phyloP scores from a whole-genome alignment of 2,329 filamentous ascomycete genomes.

The Alternaria brassicae region DNA sequence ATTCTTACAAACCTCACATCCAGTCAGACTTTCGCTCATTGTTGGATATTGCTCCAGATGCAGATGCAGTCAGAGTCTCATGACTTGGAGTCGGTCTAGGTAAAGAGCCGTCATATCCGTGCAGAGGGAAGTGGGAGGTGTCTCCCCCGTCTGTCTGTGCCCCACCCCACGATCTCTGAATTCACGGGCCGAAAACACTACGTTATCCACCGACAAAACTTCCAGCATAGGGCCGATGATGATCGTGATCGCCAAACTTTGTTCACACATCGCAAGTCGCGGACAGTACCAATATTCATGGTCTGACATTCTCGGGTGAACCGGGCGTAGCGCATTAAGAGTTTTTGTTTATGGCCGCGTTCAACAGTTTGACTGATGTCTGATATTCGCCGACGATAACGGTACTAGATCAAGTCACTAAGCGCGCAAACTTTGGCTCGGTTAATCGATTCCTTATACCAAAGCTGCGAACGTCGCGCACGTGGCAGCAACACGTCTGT shows the following conservation, averaged over 20 bases:
- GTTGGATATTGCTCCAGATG: not conserved
- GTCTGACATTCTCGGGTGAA: not conserved
- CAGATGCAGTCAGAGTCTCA: constrained; percentile 7
- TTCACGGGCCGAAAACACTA: constrained; percentile 16
- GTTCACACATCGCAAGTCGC: constrained; percentile 23
- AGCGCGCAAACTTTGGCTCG: constrained; percentile 1
- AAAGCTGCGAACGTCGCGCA: constrained; percentile 6
- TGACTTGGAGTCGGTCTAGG: constrained; percentile 11
- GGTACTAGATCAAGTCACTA: not conserved
- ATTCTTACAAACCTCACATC: constrained; percentile 1
- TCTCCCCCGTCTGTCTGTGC: constrained; percentile 16
- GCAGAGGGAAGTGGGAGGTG: not conserved
- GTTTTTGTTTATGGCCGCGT: not conserved
- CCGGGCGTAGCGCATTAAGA: not conserved
- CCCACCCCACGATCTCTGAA: constrained; percentile 19
- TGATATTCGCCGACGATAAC: not conserved
- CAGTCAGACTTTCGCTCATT: not conserved
- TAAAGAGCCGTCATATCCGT: constrained; percentile 24
- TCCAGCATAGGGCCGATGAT: constrained; percentile 19
- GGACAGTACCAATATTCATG: not conserved
- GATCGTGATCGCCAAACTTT: constrained; percentile 24
- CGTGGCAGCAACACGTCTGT: not conserved
- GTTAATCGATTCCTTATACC: not conserved
- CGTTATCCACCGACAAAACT: constrained; percentile 15
- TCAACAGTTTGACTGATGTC: constrained; percentile 1